These are phyloP conservation scores for Pyricularia grisea DNA, from an alignment of 2,329 filamentous ascomycete genomes.

Conservation along the genomic window DNA sequence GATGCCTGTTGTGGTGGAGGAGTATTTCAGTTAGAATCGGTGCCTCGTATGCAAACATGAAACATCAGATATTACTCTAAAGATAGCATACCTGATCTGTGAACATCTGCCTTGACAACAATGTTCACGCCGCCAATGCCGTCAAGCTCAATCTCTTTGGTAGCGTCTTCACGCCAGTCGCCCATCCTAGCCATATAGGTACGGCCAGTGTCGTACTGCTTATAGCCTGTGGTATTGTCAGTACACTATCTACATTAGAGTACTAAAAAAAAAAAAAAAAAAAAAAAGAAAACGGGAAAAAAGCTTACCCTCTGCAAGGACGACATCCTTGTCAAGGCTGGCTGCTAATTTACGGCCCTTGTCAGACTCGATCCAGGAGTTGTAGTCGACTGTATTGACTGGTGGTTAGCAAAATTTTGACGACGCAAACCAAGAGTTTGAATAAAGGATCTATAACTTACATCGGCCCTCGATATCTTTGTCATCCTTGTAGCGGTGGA, in stretches of 20 bases:
- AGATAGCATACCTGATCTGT: slow-evolving; percentile 65
- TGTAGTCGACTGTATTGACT: slow-evolving; percentile 71
- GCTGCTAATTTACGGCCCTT: slow-evolving; percentile 68
- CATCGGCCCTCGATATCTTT: slow-evolving; percentile 91
- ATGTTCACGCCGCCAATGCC: slow-evolving; percentile 97
- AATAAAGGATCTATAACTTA: slow-evolving; percentile 33
- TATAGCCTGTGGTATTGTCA: slow-evolving; percentile 56
- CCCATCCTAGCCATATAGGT: slow-evolving; percentile 87
- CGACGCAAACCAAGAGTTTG: slow-evolving; percentile 3
- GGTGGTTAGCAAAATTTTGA: slow-evolving; percentile 12
- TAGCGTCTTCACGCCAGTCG: slow-evolving; percentile 85
- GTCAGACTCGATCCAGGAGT: slow-evolving; percentile 94
- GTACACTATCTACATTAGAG: background rate
- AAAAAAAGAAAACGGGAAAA: background rate
- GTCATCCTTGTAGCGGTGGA: slow-evolving; percentile 75
- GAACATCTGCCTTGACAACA: slow-evolving; percentile 93
- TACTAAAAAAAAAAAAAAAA: background rate
- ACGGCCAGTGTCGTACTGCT: slow-evolving; percentile 83
- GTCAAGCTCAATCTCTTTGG: slow-evolving; percentile 85
- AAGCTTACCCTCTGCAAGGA: slow-evolving; percentile 72
- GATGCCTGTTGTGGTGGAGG: slow-evolving; percentile 51
- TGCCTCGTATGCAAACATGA: too few relatives aligned
- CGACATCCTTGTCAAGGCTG: slow-evolving; percentile 65
- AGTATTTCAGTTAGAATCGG: background rate
- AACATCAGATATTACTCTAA: background rate